Evolutionary conservation across 1,284 basidiomycete species (phyloP).

Genomic region (Mycosarcoma maydis): DNA sequence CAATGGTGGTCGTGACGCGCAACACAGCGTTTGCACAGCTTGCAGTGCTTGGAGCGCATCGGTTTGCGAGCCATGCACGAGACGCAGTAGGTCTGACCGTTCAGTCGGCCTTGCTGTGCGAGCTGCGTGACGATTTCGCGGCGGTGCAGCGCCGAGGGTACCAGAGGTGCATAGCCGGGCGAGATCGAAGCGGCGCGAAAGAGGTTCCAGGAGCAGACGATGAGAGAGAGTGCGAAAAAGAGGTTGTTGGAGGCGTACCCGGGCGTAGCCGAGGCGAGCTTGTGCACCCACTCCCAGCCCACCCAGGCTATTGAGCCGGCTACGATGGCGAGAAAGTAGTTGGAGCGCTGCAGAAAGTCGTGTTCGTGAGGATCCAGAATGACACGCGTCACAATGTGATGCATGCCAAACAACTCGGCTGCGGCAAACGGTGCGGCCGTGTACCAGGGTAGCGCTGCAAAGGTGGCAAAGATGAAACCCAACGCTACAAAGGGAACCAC

Average conservation of each 20-base stretch:
- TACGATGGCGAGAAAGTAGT: constrained; percentile 93
- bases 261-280: constrained; percentile 67
- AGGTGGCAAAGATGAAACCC: constrained; percentile 82
- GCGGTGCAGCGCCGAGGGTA: constrained; percentile 65
- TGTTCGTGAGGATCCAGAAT: constrained; percentile 42
- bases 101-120: constrained; percentile 84
- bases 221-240: constrained; percentile 76
- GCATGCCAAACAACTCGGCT: constrained; percentile 89
- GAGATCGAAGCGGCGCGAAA: constrained; percentile 87
- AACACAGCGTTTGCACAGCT: constrained; percentile 87
- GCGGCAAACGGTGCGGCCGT: constrained; percentile 82
- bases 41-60: constrained; percentile 92
- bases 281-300: constrained; percentile 78
- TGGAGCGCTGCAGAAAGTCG: constrained; percentile 68
- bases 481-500: constrained; percentile 80
- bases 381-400: constrained; percentile 73
- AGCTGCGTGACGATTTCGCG: constrained; percentile 68
- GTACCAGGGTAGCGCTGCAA: constrained; percentile 87
- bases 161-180: constrained; percentile 86
- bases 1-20: constrained; percentile 77
- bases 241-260: constrained; percentile 78
- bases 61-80: constrained; percentile 93
- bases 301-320: constrained; percentile 87
- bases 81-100: constrained; percentile 95
- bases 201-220: constrained; percentile 85